Evolutionary conservation across 768 basidiomycete genomes (phyloP), one percentile per base, ranked within the genome.

Genomic region (Lepiota venenata): DNA sequence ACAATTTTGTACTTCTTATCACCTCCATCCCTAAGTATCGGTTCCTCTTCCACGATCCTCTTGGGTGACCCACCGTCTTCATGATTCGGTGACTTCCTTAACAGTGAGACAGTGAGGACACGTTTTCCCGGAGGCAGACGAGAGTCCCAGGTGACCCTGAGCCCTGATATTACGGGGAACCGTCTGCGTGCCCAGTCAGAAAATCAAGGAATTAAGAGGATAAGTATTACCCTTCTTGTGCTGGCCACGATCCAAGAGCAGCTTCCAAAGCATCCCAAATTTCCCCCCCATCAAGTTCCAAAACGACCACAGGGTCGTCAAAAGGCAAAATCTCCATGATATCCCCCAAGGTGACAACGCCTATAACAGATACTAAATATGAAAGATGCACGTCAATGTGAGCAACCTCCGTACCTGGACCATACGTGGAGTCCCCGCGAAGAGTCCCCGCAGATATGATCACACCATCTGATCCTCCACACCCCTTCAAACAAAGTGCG

Each of bases 251-350:
- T 55, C 72, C 74, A 5, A 97, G 71, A 5, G 83, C 81, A 10
- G 75, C 74, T 63, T 97, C 93, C 35, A 96, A 59, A 0, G 87
- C 83, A 39, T 83, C 84, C 90, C 91, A 94, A 41, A 96, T 77
- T 0, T 83, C 74, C 59, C 79, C 76, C 1, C 93, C 93, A 58
- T 91, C 84, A 14, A 96, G 66, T 65, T 93, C 87, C 10, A 93
- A 61, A 2, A 93, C 91, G 4, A 97, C 79, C 14, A 87, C 73
- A 2, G 92, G 86, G 61, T 96, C 93, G 52, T 89, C 87, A 56
- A 93, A 96, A 0, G 93, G 93, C 25, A 96, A 69, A 16, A 95
- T 93, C 64, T 94, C 93, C 37, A 94, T 63, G 51, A 95, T 87
- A 64, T 97, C 87, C 0, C 93, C 92, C 1, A 97, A 74, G 3